Evolutionary conservation across 164 flowering plant genomes (phyloP), one percentile per base, ranked within the genome.

Genomic region (Dillenia turbinata): DNA sequence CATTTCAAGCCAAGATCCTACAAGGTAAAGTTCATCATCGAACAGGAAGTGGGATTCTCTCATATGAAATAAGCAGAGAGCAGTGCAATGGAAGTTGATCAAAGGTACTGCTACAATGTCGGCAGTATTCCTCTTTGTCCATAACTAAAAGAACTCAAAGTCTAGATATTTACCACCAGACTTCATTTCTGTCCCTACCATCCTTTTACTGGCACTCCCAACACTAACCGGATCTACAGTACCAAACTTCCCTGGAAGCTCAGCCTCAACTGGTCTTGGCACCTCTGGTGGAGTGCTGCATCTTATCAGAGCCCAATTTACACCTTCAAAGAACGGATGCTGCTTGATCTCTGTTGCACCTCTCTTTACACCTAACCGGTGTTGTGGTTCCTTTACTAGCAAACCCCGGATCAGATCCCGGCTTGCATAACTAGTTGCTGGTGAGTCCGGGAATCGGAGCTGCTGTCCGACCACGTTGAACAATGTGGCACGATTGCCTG

Each of bases 311-410:
- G 92, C 96, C 96, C 96, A 88, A 55, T 86, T 86, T 26, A 88
- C 88, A 12, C 92, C 92, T 70, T 88, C 92, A 54, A 88, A 88
- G 77, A 88, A 88, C 0, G 91, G 87, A 49, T 85, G 95, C 76
- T 86, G 96, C 77, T 88, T 88, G 57, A 88, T 86, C 78, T 88
- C 96, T 5, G 90, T 83, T n/a, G 96, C 95, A 15, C 95, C 95
- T 65, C 95, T 81, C 75, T 83, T 88, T 66, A 79, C 84, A 60
- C 91, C 95, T 6, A 88, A 73, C 66, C 95, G 71, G 59, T 81
- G 75, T 45, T 83, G 89, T 9, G 95, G 95, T 62, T 88, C 95
- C 75, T 88, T 88, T 44, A 79, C 92, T 45, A 88, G 77, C 74
- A 88, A 77, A 9, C 89, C 88, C 19, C 87, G 68, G 33, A 88